Base-by-base conservation (phyloP, 352 stramenopile species). In the Globisporangium cederbergense region DNA sequence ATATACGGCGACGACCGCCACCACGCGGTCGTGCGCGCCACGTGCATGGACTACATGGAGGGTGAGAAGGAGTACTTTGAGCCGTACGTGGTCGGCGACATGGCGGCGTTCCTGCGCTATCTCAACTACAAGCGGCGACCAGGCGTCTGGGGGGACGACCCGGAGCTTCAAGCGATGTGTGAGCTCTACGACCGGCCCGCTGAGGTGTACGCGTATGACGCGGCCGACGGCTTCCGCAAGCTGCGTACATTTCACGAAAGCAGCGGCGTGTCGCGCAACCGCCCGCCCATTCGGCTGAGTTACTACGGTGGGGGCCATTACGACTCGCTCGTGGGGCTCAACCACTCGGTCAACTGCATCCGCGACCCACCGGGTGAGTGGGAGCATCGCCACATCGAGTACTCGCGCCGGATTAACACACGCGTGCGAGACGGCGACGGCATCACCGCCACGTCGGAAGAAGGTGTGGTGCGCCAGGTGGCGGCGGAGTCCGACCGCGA, bases 1-100 rank as follows among this genome's bases (percentile, higher is more conserved):
- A 79, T 99, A 11, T 99, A 99, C 70, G 97, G 95, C 2, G 83
- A 98, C 67, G 79, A 95, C 43, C 73, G 75, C 4, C 90, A 97
- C 70, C 96, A 99, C 72, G 78, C 62, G 0, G 64, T 98, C 57
- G 87, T 99, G 40, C 90, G 97, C 32, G 71, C 72, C 10, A 75
- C 78, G 30, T 98, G 93, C 68, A 93, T 98, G 74, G 91, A 99
- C 72, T 98, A 98, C 74, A 99, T 99, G 96, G 89, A 91, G 54
- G 82, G 75, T 54, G 89, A 98, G 69, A 89, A 91, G 40, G 85
- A 97, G 52, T 97, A 96, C 71, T 98, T 98, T 74, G 91, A 96
- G 68, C 84, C 87, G 25, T 97, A 94, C 57, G 79, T 97, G 25
- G 85, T 95, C 20, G 93, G 96, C 43, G 81, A 91, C 59, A 89